These are phyloP conservation scores for Calamus simplicifolius DNA, from an alignment of 176 grass and related monocot species.

Conservation along the genomic window DNA sequence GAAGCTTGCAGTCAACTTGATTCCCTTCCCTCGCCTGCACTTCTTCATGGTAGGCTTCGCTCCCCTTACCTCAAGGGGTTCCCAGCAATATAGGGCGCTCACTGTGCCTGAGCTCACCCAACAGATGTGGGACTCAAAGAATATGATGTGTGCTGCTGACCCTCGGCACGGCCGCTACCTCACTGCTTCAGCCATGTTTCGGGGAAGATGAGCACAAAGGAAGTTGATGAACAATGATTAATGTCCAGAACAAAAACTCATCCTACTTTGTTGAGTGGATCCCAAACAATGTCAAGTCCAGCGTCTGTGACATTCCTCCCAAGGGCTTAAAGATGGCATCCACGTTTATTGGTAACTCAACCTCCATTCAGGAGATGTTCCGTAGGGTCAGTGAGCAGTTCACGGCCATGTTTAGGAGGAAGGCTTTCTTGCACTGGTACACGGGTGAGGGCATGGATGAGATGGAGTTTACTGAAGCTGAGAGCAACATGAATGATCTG, in stretches of 20 bases:
- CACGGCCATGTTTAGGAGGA: slow-evolving; percentile 96
- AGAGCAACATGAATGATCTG: slow-evolving; percentile 92
- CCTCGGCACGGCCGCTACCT: slow-evolving; percentile 78
- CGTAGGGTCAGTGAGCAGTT: slow-evolving; percentile 89
- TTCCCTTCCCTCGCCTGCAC: slow-evolving; percentile 56
- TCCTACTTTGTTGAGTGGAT: slow-evolving; percentile 94
- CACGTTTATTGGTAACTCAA: slow-evolving; percentile 64
- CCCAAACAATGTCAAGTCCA: slow-evolving; percentile 88
- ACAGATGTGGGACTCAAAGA: slow-evolving; percentile 98
- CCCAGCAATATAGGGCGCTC: slow-evolving; percentile 79
- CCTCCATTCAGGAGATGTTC: slow-evolving; percentile 78
- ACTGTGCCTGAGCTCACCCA: slow-evolving; percentile 87
- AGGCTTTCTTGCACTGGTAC: slow-evolving; percentile 99
- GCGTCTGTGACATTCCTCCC: slow-evolving; percentile 84
- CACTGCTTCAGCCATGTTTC: slow-evolving; percentile 86
- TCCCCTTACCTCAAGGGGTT: slow-evolving; percentile 71
- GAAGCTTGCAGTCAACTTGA: too few relatives aligned
- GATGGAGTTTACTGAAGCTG: slow-evolving; percentile 87
- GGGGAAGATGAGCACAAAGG: slow-evolving; percentile 95
- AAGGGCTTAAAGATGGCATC: slow-evolving; percentile 62
- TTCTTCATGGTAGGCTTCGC: slow-evolving; percentile 96
- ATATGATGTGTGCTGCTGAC: slow-evolving; percentile 98
- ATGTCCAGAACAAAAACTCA: slow-evolving; percentile 95
- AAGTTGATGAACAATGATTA: slow-evolving; percentile 97
- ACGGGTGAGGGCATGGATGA: slow-evolving; percentile 93